Base-by-base conservation (phyloP, 805 yeast genomes). In the Candida khao-thaluensis region DNA sequence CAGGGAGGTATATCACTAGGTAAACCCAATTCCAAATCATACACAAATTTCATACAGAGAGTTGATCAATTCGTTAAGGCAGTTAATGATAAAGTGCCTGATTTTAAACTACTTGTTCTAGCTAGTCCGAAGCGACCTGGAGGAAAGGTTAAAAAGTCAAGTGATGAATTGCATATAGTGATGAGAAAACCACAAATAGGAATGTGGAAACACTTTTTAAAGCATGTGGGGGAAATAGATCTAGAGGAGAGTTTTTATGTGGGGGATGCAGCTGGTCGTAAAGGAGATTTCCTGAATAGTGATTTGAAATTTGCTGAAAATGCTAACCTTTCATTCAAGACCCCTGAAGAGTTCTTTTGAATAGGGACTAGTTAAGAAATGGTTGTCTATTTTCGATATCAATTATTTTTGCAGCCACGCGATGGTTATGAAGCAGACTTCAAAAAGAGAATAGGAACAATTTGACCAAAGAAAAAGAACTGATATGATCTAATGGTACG, bases 221-320 rank as follows among this genome's bases (percentile, higher is more conserved):
- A 57, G 11, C 81, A 75, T 48, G 43, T 77, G 10, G 27, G 39
- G 38, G 14, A 44, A 18, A 49, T 80, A 2, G 80, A 79, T 49
- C 35, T 55, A 35, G 61, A 54, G 0, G 47, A 59, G 7, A 76
- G 86, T 36, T 68, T 81, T 38, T 93, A 64, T 57, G 90, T 89
- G n/a, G 99, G 99, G 5, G 99, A 91, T 64, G 98, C 98, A 0
- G 98, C 96, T 5, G 99, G 98, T 1, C 69, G 98, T 38, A 52
- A 56, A 2, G 59, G 54, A 0, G 98, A 91, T 59, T 85, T 82
- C 55, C 85, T 93, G 69, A 89, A 85, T 50, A 76, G 85, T 35
- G 99, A 91, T 58, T 59, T 56, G 46, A 55, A 44, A 40, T 90
- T 90, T 69, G 96, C 98, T 0, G 47, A 66, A 30, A 70, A 66